phyloP scores from a whole-genome alignment of 306 rosid species.

The Malus fusca region DNA sequence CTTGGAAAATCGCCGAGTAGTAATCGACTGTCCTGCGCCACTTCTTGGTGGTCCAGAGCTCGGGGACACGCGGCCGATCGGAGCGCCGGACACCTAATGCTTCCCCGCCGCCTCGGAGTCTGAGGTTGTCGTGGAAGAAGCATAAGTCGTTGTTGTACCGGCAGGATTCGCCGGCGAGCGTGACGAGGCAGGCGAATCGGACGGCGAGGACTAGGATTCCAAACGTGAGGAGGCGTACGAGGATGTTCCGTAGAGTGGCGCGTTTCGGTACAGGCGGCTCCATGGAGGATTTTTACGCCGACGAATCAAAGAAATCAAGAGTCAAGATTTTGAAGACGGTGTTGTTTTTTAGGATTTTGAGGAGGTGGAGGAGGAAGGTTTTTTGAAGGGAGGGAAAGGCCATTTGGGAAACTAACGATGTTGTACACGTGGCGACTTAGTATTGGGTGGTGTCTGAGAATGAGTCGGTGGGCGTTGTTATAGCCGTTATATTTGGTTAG shows the following conservation, averaged over 20 bases:
- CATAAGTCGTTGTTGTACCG: slow-evolving; percentile 28
- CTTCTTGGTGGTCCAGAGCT: slow-evolving; percentile 17
- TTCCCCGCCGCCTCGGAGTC: neutral
- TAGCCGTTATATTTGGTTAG: neutral
- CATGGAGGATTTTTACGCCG: slow-evolving; percentile 7
- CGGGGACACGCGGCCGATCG: neutral
- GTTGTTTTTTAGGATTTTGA: neutral
- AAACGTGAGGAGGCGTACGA: slow-evolving; percentile 34
- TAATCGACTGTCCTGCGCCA: slow-evolving; percentile 35
- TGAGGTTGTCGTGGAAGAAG: slow-evolving; percentile 29
- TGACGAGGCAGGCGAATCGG: slow-evolving; percentile 39
- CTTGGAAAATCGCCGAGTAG: slow-evolving; percentile 39
- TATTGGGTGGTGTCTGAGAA: neutral
- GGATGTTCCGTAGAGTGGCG: slow-evolving; percentile 14
- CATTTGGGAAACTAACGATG: neutral
- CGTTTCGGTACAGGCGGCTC: slow-evolving; percentile 22
- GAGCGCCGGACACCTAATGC: neutral
- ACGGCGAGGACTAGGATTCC: slow-evolving; percentile 31
- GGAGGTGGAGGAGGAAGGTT: neutral
- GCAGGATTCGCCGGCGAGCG: slow-evolving; percentile 35
- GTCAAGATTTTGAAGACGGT: neutral
- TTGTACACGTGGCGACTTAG: neutral
- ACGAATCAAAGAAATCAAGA: neutral
- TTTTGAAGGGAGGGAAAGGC: neutral
- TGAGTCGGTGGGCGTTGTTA: neutral